Evolutionary conservation across 352 stramenopile species (phyloP), one percentile per base, ranked within the genome.

Genomic region (Pythium monospermum): DNA sequence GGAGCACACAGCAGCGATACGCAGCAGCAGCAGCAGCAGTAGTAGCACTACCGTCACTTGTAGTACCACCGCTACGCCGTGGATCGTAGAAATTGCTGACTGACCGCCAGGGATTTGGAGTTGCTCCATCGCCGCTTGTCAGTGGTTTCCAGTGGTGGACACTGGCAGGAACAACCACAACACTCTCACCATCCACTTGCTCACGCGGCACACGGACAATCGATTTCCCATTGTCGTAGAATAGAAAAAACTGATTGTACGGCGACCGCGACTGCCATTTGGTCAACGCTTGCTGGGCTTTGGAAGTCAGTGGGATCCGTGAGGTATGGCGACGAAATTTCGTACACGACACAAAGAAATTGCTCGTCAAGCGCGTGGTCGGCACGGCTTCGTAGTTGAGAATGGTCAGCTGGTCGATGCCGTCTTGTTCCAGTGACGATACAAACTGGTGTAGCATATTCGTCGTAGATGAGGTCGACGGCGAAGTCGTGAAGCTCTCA

Each of bases 171-270:
- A 45, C 11, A 3, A 52, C 26, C 1, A 18, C 3, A 5, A 4
- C 30, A 38, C 16, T 22, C 1, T 37, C 23, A 7, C 51, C 8
- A 10, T 40, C 10, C 16, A 7, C 48, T 15, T 7, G 19, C 28
- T 6, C n/a, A n/a, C n/a, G n/a, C n/a, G 46, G 49, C 1, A 76
- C 54, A n/a, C 65, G 64, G 7, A 72, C 68, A 15, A 74, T 44
- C 13, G 68, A 61, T 31, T 77, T 77, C 31, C 64, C 68, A 25
- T 73, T 76, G 53, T 76, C 68, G 61, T 76, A 76, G 36, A 69
- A 76, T 8, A 73, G 55, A 37, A 76, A 76, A 36, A 66, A 77
- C 53, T 74, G 68, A 0, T 28, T 19, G 19, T 60, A 46, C n/a
- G 31, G 28, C n/a, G 68, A 63, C 8, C 59, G 55, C 5, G 33